Conservation (phyloP, 345 rosid genomes). For the Ailanthus altissimus region DNA sequence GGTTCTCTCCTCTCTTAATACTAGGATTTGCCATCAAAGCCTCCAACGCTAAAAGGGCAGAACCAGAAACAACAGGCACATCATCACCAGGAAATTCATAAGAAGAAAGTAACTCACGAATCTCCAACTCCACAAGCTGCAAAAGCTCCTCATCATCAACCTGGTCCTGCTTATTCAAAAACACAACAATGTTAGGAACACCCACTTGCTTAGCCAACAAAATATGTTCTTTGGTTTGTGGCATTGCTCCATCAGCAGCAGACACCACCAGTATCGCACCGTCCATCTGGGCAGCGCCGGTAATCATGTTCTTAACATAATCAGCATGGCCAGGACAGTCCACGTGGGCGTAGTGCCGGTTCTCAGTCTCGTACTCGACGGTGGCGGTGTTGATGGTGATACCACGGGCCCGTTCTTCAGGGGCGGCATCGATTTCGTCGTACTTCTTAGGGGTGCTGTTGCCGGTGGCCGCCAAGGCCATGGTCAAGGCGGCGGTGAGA, state of each 20-base stretch:
- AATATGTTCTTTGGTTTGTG: slow-evolving; percentile 88
- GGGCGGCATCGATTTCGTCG: slow-evolving; percentile 96
- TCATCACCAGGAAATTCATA: slow-evolving; percentile 90
- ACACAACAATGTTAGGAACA: slow-evolving; percentile 88
- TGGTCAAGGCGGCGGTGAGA: slow-evolving; percentile 83
- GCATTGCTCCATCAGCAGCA: slow-evolving; percentile 93
- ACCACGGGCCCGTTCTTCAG: slow-evolving; percentile 91
- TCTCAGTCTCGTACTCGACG: slow-evolving; percentile 87
- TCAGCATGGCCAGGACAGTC: slow-evolving; percentile 94
- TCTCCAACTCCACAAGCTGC: slow-evolving; percentile 92
- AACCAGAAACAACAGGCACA: slow-evolving; percentile 79
- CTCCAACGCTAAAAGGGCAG: slow-evolving; percentile 83
- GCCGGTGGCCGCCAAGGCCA: slow-evolving; percentile 81
- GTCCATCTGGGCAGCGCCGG: slow-evolving; percentile 90
- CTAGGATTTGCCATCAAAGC: slow-evolving; percentile 67
- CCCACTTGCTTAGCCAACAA: slow-evolving; percentile 88
- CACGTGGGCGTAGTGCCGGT: slow-evolving; percentile 90
- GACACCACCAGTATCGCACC: slow-evolving; percentile 88
- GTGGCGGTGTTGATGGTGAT: slow-evolving; percentile 94
- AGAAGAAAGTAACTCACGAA: slow-evolving; percentile 81
- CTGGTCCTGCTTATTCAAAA: slow-evolving; percentile 88
- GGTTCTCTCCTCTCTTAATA: slow-evolving; percentile 70
- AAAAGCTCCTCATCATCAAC: slow-evolving; percentile 88
- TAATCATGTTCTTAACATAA: slow-evolving; percentile 91
- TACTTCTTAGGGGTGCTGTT: slow-evolving; percentile 72